Evolutionary conservation across 768 basidiomycete species (phyloP), one percentile per base, ranked within the genome.

Genomic region (Tricholoma sp.): DNA sequence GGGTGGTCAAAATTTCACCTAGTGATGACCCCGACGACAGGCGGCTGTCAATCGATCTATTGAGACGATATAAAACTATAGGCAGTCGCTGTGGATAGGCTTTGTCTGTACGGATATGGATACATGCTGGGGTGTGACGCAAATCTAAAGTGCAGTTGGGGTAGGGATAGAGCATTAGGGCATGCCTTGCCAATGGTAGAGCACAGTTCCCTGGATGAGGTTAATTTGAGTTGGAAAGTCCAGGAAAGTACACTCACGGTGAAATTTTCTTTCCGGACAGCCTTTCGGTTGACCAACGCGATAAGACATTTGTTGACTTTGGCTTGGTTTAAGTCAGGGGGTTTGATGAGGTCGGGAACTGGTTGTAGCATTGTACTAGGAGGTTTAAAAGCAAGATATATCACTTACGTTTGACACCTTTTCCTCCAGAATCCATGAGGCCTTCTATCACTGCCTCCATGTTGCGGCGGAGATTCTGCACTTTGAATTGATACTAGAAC

Each of bases 231-330:
- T 3, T 19, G 4, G 50, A 8, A 24, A 50, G 43, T 39, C 29
- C 2, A 37, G 16, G 7, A 37, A 52, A 11, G 14, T 39, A 1
- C 43, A 63, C 83, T 51, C 57, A 86, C 85, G 2, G 84, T 81
- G 50, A 74, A 75, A 50, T 78, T 89, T 43, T 89, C 85, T 70
- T 94, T 95, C 56, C 75, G 77, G 0, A 94, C 89, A 18, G 91
- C 80, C 67, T 95, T 96, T 50, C 91, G 80, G 66, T 88, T 88
- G 4, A 95, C 93, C 6, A 98, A 76, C 1, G 93, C 91, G 53
- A 98, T 93, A 35, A 98, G 77, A 63, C 93, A 96, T 69, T 93
- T 95, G 71, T 97, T 96, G 41, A 93, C 94, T 43, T 90, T 81
- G 7, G 93, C 89, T 74, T 96, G 94, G 53, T 86, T 91, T 35